Conservation (phyloP, 1,284 basidiomycete species). For the Lignosus rhinocerotis region DNA sequence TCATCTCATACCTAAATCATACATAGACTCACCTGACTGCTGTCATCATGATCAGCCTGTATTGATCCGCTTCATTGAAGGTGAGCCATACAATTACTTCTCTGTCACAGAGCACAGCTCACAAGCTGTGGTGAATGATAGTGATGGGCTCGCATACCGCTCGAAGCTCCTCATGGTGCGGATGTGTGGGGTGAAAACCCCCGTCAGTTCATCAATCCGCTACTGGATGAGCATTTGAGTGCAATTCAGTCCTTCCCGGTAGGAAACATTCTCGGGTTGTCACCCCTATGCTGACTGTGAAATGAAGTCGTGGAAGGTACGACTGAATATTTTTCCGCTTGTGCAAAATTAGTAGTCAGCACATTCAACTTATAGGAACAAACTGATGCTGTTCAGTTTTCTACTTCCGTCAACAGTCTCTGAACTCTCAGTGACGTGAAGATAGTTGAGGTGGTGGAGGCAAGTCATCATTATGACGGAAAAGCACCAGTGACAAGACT, state of each 20-base stretch:
- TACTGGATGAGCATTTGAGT: slow-evolving; percentile 65
- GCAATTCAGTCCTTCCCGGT: slow-evolving; percentile 69
- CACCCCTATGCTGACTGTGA: background rate
- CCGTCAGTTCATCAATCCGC: slow-evolving; percentile 51
- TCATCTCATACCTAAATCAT: background rate
- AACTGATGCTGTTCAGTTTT: slow-evolving; percentile 48
- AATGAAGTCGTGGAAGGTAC: slow-evolving; percentile 79
- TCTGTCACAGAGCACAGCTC: background rate
- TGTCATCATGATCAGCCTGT: slow-evolving; percentile 55
- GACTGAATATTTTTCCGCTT: slow-evolving; percentile 72
- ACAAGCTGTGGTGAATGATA: slow-evolving; percentile 57
- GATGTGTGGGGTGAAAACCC: slow-evolving; percentile 75
- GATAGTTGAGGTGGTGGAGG: slow-evolving; percentile 69
- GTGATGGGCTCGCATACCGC: slow-evolving; percentile 62
- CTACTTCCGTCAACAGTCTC: slow-evolving; percentile 71
- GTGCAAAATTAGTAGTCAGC: slow-evolving; percentile 54
- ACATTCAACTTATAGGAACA: background rate
- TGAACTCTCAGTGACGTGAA: slow-evolving; percentile 64
- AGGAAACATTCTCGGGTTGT: slow-evolving; percentile 25
- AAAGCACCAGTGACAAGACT: too few relatives aligned
- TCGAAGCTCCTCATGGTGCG: slow-evolving; percentile 63
- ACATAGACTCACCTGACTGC: background rate
- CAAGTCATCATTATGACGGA: slow-evolving; percentile 22
- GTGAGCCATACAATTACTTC: slow-evolving; percentile 35
- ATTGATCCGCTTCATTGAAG: slow-evolving; percentile 70